These are phyloP conservation scores for Mucor plumbeus DNA, from an alignment of 371 early-diverging fungal species.

Conservation along the genomic window DNA sequence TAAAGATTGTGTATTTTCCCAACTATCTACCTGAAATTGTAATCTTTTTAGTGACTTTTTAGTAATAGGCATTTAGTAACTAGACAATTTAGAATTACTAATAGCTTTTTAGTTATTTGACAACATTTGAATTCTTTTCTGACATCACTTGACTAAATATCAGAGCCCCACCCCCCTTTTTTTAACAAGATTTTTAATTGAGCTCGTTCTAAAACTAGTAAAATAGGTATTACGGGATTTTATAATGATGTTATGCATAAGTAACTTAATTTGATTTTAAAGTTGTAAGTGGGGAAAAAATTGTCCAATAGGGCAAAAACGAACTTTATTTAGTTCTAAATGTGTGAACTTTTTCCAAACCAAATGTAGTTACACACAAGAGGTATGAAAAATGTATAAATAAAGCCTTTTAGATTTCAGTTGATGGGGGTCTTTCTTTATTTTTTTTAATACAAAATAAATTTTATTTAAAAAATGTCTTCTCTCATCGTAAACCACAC, in stretches of 20 bases:
- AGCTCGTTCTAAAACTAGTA: background rate
- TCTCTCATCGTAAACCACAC: constrained; percentile 24
- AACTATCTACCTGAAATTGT: background rate
- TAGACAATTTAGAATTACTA: background rate
- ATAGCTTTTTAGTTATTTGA: background rate
- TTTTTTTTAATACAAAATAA: too few species aligned
- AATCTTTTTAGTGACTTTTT: constrained; percentile 9
- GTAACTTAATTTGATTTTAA: background rate
- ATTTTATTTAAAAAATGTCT: background rate
- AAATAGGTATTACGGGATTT: background rate
- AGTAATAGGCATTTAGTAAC: background rate
- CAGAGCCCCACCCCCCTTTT: too few species aligned
- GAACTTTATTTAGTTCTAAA: background rate
- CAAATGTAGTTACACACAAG: constrained; percentile 1
- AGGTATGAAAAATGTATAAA: constrained; percentile 3
- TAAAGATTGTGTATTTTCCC: background rate
- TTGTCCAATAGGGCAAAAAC: background rate
- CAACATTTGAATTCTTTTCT: background rate
- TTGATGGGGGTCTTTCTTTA: too few species aligned
- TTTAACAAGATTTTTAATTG: background rate
- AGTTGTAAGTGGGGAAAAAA: constrained; percentile 1
- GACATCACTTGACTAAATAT: background rate
- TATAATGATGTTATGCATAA: background rate
- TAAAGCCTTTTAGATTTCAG: background rate
- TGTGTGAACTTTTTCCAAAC: constrained; percentile 7